phyloP scores from a whole-genome alignment of 2,329 filamentous ascomycete species.

The Fusarium chaquense region DNA sequence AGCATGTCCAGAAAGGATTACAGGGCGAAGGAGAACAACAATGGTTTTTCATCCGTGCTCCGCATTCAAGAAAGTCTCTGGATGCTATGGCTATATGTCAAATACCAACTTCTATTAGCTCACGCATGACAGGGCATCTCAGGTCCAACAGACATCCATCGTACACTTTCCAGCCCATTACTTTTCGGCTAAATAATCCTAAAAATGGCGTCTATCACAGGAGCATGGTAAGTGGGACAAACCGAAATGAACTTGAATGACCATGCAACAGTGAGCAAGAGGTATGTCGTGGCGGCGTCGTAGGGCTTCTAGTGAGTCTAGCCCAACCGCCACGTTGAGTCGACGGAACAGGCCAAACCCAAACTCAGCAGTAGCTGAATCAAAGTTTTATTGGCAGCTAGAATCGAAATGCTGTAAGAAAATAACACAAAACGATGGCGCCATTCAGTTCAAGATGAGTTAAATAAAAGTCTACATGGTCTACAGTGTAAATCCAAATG shows the following conservation, averaged over 20 bases:
- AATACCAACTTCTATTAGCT: too few species aligned
- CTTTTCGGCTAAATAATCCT: too few species aligned
- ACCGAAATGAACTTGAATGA: neutral
- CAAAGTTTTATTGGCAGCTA: neutral
- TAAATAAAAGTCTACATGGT: neutral
- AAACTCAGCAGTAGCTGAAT: neutral
- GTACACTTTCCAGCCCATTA: too few species aligned
- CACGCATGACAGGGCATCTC: neutral
- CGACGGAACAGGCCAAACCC: neutral
- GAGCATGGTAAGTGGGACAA: neutral
- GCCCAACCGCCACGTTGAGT: neutral
- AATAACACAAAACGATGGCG: neutral
- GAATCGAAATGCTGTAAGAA: neutral
- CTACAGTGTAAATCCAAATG: neutral
- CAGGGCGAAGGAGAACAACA: neutral
- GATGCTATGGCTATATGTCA: too few species aligned
- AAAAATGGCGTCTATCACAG: neutral
- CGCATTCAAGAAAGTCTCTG: too few species aligned
- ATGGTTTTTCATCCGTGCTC: too few species aligned
- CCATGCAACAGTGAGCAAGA: neutral
- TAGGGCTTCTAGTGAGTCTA: neutral
- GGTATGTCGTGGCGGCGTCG: neutral
- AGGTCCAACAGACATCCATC: too few species aligned
- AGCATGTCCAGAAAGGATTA: rapidly evolving
- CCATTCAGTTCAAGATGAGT: neutral